Conservation (phyloP, 495 filamentous ascomycete genomes). For the Glutinoglossum americanum region DNA sequence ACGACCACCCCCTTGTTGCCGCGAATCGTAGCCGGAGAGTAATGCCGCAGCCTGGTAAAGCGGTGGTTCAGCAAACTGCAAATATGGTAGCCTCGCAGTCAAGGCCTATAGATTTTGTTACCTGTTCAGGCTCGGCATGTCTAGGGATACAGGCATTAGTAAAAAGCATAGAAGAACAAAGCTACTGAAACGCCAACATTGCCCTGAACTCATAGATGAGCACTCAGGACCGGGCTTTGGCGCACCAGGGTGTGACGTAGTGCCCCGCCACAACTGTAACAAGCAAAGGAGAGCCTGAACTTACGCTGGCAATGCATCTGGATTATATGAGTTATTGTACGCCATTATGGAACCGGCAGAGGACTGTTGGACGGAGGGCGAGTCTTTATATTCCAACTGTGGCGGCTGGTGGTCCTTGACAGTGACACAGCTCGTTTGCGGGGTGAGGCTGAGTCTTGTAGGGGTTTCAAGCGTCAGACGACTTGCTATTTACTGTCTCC, state of each 20-base stretch:
- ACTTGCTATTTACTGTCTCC: not conserved
- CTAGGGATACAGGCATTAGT: slow-evolving; percentile 22
- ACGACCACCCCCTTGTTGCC: not conserved
- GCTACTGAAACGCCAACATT: not conserved
- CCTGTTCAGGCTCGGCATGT: slow-evolving; percentile 88
- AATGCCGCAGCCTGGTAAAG: slow-evolving; percentile 2
- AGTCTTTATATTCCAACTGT: not conserved
- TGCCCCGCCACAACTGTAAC: not conserved
- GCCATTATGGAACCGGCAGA: slow-evolving; percentile 38
- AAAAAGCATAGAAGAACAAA: not conserved
- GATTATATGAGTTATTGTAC: slow-evolving; percentile 82
- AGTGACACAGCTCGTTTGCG: not conserved
- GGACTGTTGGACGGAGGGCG: not conserved
- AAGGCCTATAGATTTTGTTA: slow-evolving; percentile 16
- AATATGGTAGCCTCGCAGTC: not conserved
- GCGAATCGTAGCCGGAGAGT: not conserved
- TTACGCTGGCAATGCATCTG: slow-evolving; percentile 92
- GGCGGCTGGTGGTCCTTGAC: not conserved
- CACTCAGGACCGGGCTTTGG: too few species aligned
- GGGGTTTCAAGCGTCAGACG: not conserved
- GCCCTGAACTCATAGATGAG: not conserved
- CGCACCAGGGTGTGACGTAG: too few species aligned
- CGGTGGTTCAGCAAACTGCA: not conserved
- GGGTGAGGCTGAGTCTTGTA: not conserved
- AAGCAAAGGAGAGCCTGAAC: slow-evolving; percentile 16